These are phyloP conservation scores for Pleurotus sapidus DNA, from an alignment of 768 basidiomycete genomes.

Conservation along the genomic window DNA sequence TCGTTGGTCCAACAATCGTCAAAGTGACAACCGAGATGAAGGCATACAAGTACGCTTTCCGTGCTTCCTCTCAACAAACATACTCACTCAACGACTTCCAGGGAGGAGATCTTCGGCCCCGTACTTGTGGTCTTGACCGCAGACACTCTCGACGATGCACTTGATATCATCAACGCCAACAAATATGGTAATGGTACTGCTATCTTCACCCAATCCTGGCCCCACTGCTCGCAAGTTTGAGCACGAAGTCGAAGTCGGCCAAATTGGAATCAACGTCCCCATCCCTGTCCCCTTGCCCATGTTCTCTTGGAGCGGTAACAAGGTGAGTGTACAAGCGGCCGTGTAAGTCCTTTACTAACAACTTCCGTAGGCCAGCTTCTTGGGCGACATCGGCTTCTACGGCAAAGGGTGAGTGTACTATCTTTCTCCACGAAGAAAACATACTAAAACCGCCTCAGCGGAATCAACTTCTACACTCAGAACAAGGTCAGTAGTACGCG, in stretches of 20 bases:
- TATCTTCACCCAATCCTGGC: conserved; percentile 95
- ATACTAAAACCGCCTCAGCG: conserved; percentile 38
- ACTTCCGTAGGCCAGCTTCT: conserved; percentile 52
- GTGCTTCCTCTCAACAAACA: not conserved
- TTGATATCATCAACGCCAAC: conserved; percentile 87
- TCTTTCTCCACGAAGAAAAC: not conserved
- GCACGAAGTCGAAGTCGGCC: conserved; percentile 81
- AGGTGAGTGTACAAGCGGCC: conserved; percentile 34
- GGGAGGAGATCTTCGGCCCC: conserved; percentile 95
- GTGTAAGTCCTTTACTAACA: conserved; percentile 1
- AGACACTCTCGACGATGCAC: conserved; percentile 85
- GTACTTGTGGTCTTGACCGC: conserved; percentile 76
- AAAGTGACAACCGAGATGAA: conserved; percentile 81
- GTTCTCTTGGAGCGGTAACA: conserved; percentile 98
- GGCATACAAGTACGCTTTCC: conserved; percentile 71
- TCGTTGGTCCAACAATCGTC: conserved; percentile 90
- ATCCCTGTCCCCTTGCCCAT: conserved; percentile 90
- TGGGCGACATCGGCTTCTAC: conserved; percentile 90
- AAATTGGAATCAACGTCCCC: conserved; percentile 91
- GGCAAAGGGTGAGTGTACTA: conserved; percentile 63
- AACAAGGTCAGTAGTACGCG: conserved; percentile 59
- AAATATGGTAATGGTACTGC: conserved; percentile 92
- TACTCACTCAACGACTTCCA: conserved; percentile 23
- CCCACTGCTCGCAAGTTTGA: conserved; percentile 95
- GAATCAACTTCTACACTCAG: conserved; percentile 94